These are phyloP conservation scores for Mucor plumbeus DNA, from an alignment of 371 early-diverging fungal genomes.

Conservation along the genomic window DNA sequence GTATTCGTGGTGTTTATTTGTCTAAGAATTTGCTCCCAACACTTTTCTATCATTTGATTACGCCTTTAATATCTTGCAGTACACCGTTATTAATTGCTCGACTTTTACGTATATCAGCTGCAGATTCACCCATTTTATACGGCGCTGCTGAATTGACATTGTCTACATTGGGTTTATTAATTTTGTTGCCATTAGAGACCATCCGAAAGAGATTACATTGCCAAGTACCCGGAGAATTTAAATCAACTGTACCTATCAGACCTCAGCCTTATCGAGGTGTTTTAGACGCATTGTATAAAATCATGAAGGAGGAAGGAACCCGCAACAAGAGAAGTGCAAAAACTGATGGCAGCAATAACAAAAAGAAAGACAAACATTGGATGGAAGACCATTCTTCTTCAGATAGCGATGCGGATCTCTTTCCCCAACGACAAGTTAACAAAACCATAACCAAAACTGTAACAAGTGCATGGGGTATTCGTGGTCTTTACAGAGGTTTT, in stretches of 20 bases:
- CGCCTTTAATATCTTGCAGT: constrained; percentile 73
- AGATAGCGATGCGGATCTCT: constrained; percentile 31
- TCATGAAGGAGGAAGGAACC: constrained; percentile 89
- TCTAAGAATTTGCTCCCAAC: constrained; percentile 76
- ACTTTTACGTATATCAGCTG: constrained; percentile 62
- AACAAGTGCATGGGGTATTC: constrained; percentile 65
- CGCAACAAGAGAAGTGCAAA: constrained; percentile 19
- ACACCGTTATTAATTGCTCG: constrained; percentile 75
- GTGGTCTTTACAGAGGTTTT: constrained; percentile 82
- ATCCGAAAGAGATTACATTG: constrained; percentile 83
- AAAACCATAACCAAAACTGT: neutral
- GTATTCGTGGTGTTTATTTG: constrained; percentile 69
- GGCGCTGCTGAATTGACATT: constrained; percentile 68
- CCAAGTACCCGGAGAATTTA: constrained; percentile 70
- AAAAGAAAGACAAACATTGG: neutral
- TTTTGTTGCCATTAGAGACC: constrained; percentile 89
- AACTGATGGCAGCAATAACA: constrained; percentile 24
- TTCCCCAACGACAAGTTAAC: constrained; percentile 9
- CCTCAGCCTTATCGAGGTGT: constrained; percentile 88
- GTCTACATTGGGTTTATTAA: constrained; percentile 67
- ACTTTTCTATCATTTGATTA: constrained; percentile 73
- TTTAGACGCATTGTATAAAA: constrained; percentile 78
- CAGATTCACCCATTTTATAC: constrained; percentile 69
- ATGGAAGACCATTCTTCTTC: neutral
- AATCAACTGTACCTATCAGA: constrained; percentile 74